Conservation (phyloP, 495 filamentous ascomycete genomes). For the Penicillium subrubescens region DNA sequence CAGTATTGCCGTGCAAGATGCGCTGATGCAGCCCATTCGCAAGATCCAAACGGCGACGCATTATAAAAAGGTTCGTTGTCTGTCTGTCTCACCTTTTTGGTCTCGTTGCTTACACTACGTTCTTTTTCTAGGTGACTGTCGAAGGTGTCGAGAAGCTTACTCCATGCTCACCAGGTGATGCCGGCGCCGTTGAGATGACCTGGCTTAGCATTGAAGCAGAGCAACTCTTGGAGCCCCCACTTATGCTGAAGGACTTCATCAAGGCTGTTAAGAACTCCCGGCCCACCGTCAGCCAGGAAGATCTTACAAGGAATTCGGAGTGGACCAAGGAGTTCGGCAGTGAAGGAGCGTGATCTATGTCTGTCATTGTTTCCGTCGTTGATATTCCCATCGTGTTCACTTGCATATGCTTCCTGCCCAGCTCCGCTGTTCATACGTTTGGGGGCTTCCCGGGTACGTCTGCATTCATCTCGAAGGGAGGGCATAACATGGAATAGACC, state of each 20-base stretch:
- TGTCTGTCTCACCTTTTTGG: neutral
- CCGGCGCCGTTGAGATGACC: constrained; percentile 83
- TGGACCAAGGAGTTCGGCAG: constrained; percentile 98
- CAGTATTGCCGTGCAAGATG: constrained; percentile 93
- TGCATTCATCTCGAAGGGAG: neutral
- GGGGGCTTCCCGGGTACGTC: neutral
- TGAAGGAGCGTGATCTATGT: constrained; percentile 64
- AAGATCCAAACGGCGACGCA: constrained; percentile 98
- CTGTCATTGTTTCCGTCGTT: neutral
- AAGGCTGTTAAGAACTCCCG: constrained; percentile 85
- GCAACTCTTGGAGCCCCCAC: constrained; percentile 78
- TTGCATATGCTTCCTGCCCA: neutral
- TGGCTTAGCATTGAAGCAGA: constrained; percentile 89
- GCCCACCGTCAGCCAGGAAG: constrained; percentile 85
- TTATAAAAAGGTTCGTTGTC: constrained; percentile 79
- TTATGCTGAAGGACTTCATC: constrained; percentile 89
- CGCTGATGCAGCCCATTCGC: constrained; percentile 94
- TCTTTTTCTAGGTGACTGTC: constrained; percentile 59
- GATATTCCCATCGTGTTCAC: neutral
- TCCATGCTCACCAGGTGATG: constrained; percentile 91
- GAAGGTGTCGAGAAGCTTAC: constrained; percentile 79
- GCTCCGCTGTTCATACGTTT: neutral
- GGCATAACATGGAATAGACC: constrained; percentile 7
- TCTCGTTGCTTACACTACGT: constrained; percentile 5
- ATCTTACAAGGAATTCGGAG: constrained; percentile 81